Evolutionary conservation across 1,139 yeast genomes (phyloP).

Genomic region (Debaryomyces singareniensis): DNA sequence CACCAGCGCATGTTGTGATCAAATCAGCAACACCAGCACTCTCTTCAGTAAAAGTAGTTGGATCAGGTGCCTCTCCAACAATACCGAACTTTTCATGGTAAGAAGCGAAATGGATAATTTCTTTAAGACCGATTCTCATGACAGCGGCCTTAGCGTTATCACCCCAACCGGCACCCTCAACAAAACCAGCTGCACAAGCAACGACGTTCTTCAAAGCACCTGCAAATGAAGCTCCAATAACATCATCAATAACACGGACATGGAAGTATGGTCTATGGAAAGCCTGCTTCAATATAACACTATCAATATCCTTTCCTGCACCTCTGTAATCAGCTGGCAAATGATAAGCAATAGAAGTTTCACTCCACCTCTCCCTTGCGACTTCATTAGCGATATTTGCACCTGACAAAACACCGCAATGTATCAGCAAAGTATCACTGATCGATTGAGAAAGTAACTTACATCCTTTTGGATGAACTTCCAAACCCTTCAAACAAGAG

Average conservation of each 20-base stretch:
- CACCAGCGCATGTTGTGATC: slow-evolving; percentile 94
- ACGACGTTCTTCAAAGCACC: slow-evolving; percentile 94
- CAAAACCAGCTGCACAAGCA: slow-evolving; percentile 91
- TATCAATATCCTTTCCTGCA: slow-evolving; percentile 67
- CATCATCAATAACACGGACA: slow-evolving; percentile 81
- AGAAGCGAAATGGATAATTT: slow-evolving; percentile 57
- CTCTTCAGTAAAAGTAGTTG: slow-evolving; percentile 82
- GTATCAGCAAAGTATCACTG: slow-evolving; percentile 68
- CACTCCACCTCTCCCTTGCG: slow-evolving; percentile 89
- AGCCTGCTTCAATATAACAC: slow-evolving; percentile 57
- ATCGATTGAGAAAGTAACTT: slow-evolving; percentile 71
- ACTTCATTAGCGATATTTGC: slow-evolving; percentile 95
- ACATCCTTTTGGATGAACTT: slow-evolving; percentile 75
- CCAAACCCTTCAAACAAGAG: slow-evolving; percentile 89
- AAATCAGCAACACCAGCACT: slow-evolving; percentile 96
- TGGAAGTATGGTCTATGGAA: slow-evolving; percentile 97
- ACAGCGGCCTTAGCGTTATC: slow-evolving; percentile 95
- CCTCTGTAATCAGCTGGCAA: slow-evolving; percentile 67
- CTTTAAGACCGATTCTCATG: slow-evolving; percentile 88
- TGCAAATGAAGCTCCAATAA: slow-evolving; percentile 89
- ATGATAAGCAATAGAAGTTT: slow-evolving; percentile 88
- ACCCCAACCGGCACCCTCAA: slow-evolving; percentile 97
- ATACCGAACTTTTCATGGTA: slow-evolving; percentile 63
- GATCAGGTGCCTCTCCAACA: slow-evolving; percentile 58
- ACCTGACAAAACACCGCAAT: slow-evolving; percentile 92